A percentile compares a stretch with the other conserved stretches of the same genome.
phyloP scores from a whole-genome alignment of 805 yeast genomes.

The Suhomyces prunicola region DNA sequence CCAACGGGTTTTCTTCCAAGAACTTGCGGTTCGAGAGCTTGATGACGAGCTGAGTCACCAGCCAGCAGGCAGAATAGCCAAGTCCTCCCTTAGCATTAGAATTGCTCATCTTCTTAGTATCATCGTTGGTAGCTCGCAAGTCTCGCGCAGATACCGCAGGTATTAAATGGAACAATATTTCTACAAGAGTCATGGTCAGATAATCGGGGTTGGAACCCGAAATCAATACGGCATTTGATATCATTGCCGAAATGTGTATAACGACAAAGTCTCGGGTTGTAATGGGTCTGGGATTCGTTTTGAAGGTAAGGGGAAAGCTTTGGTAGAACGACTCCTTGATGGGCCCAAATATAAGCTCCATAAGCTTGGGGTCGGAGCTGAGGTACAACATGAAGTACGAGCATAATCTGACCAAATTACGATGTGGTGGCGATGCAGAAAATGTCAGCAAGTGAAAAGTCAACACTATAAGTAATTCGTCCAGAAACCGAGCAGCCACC shows the following conservation, averaged over 20 bases:
- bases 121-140: conserved; percentile 14
- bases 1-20: conserved; percentile 36
- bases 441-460: conserved; percentile 56
- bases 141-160: conserved; percentile 34
- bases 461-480: conserved; percentile 52
- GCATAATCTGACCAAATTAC: conserved; percentile 47
- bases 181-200: conserved; percentile 48
- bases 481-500: conserved; percentile 40
- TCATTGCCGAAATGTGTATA: conserved; percentile 46
- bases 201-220: conserved; percentile 17
- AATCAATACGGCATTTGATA: conserved; percentile 17
- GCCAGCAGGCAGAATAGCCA: conserved; percentile 49
- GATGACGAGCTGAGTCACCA: conserved; percentile 42
- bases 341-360: conserved; percentile 43
- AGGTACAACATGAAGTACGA: conserved; percentile 52
- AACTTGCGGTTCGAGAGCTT: conserved; percentile 36
- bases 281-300: conserved; percentile 37
- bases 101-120: conserved; percentile 25
- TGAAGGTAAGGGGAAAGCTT: conserved; percentile 52
- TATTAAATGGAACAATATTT: conserved; percentile 59
- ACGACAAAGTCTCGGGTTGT: conserved; percentile 66
- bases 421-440: conserved; percentile 35
- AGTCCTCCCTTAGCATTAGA: conserved; percentile 39
- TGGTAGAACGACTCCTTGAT: conserved; percentile 44
- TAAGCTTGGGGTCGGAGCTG: conserved; percentile 35